Conservation (phyloP, 2,329 filamentous ascomycete species). For the Rhinocladiella similis region DNA sequence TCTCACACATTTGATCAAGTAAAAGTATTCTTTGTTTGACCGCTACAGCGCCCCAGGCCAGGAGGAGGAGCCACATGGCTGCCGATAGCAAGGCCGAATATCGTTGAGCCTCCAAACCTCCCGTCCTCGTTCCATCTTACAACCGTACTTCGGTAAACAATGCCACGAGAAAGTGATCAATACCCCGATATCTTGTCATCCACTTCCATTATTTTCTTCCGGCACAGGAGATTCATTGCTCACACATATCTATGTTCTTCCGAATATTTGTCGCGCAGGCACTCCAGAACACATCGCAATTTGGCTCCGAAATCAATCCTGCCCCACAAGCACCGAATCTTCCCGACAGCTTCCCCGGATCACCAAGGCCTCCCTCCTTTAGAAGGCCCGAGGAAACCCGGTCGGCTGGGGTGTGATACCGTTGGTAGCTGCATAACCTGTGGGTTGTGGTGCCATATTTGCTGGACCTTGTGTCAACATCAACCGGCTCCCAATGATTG, state of each 20-base stretch:
- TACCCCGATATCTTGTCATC: background rate
- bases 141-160: background rate
- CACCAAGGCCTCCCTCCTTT: conserved; percentile 27
- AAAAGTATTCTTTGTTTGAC: background rate
- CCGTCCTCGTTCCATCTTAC: background rate
- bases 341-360: conserved; percentile 6
- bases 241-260: background rate
- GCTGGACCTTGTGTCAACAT: conserved; percentile 93
- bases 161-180: background rate
- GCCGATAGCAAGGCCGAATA: background rate
- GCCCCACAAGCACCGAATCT: conserved; percentile 9
- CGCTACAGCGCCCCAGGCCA: background rate
- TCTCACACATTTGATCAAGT: background rate
- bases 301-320: background rate
- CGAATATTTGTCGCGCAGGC: background rate
- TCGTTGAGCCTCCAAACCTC: background rate
- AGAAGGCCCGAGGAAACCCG: conserved; percentile 62
- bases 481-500: conserved; percentile 85
- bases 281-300: background rate
- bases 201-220: background rate
- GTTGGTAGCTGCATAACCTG: conserved; percentile 76
- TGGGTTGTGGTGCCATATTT: conserved; percentile 56
- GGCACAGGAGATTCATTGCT: background rate
- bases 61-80: background rate
- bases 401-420: conserved; percentile 88